Percentiles rank a stretch among this genome's conserved stretches.
Evolutionary conservation across 345 rosid genomes (phyloP).

Genomic region (Abelmoschus esculentus): DNA sequence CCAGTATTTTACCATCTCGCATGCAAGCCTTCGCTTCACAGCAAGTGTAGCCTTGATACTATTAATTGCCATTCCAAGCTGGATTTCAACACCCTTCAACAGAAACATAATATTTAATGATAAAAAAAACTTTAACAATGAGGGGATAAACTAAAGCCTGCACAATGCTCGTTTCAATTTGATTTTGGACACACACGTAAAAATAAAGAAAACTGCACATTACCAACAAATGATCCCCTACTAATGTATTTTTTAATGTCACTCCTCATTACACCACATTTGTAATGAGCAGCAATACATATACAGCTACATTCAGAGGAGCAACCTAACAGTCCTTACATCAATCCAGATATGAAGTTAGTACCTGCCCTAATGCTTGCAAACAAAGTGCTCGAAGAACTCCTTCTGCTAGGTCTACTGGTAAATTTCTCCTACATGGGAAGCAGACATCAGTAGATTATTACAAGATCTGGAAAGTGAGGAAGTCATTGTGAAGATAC

Average conservation of each 20-base stretch:
- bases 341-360: slow-evolving; percentile 17
- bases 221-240: neutral
- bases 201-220: neutral
- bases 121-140: slow-evolving; percentile 8
- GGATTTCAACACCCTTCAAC: slow-evolving; percentile 81
- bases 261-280: neutral
- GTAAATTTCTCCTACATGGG: slow-evolving; percentile 64
- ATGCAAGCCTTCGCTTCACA: slow-evolving; percentile 93
- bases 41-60: slow-evolving; percentile 96
- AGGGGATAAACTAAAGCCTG: neutral
- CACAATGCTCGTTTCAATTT: neutral
- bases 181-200: neutral
- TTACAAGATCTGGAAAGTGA: neutral
- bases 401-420: slow-evolving; percentile 89
- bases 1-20: slow-evolving; percentile 99
- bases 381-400: slow-evolving; percentile 85
- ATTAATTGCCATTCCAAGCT: slow-evolving; percentile 98
- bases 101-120: neutral
- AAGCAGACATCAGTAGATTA: slow-evolving; percentile 13
- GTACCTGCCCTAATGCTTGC: slow-evolving; percentile 91
- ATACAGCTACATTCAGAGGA: neutral
- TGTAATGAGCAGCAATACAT: neutral
- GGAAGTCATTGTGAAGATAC: slow-evolving; percentile 8
- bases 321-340: slow-evolving; percentile 9
- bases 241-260: neutral